Evolutionary conservation across 2,329 filamentous ascomycete species (phyloP).

Genomic region (Aspergillus luchuensis): DNA sequence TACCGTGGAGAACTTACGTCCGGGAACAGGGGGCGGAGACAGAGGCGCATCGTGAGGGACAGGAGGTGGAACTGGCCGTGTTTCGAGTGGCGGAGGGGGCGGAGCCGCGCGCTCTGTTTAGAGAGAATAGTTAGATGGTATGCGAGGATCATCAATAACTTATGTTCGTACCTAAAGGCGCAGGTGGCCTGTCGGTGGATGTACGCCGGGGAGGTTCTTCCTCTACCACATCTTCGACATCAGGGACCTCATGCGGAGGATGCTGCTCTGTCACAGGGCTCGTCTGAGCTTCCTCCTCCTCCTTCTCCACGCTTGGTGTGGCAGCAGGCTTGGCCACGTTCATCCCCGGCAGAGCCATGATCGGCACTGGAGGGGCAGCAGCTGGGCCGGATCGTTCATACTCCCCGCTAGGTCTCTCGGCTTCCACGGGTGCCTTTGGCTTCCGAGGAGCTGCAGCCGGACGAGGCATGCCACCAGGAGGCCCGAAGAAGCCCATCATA

Average conservation of each 20-base stretch:
- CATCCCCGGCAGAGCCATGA: constrained; percentile 72
- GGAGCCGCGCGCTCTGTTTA: constrained; percentile 49
- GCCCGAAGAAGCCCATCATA: constrained; percentile 91
- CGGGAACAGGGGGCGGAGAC: constrained; percentile 45
- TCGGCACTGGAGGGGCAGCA: constrained; percentile 51
- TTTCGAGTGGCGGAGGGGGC: constrained; percentile 45
- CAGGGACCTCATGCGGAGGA: constrained; percentile 51
- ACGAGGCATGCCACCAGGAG: constrained; percentile 62
- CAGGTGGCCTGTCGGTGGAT: constrained; percentile 47
- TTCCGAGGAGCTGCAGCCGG: constrained; percentile 46
- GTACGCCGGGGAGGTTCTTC: constrained; percentile 36
- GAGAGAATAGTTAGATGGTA: constrained; percentile 4
- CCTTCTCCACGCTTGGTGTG: constrained; percentile 51
- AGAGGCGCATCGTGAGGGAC: constrained; percentile 38
- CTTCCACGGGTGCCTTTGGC: constrained; percentile 47
- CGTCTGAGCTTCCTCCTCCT: constrained; percentile 51
- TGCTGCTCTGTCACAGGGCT: constrained; percentile 47
- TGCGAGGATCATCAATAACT: neutral
- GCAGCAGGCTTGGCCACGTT: constrained; percentile 52
- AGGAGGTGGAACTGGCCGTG: constrained; percentile 42
- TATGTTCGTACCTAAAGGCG: constrained; percentile 55
- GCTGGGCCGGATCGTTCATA: constrained; percentile 33
- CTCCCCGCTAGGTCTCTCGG: constrained; percentile 37
- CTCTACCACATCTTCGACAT: constrained; percentile 55
- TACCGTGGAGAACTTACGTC: constrained; percentile 55